A percentile compares a stretch with the other conserved stretches of the same genome.
phyloP scores from a whole-genome alignment of 495 filamentous ascomycete species.

The Podospora tetraspora region DNA sequence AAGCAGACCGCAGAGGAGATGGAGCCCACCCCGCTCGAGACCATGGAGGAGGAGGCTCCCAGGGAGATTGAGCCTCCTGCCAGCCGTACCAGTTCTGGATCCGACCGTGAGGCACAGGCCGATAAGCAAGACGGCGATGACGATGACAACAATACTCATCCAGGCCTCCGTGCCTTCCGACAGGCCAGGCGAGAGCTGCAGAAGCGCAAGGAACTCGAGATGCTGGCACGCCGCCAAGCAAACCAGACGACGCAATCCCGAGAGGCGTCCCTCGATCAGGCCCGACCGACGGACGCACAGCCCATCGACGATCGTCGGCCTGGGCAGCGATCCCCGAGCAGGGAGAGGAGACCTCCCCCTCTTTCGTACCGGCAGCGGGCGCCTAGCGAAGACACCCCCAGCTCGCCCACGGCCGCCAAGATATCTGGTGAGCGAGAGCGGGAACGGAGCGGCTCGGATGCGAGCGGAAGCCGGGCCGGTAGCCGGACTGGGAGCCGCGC shows the following conservation, averaged over 20 bases:
- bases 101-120: constrained; percentile 20
- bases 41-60: constrained; percentile 33
- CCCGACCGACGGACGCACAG: constrained; percentile 23
- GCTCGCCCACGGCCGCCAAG: constrained; percentile 25
- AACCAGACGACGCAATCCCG: constrained; percentile 19
- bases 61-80: constrained; percentile 44
- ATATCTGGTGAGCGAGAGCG: constrained; percentile 47
- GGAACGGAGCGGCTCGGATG: constrained; percentile 59
- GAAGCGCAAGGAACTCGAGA: constrained; percentile 45
- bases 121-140: constrained; percentile 27
- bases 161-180: constrained; percentile 44
- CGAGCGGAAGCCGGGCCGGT: constrained; percentile 42
- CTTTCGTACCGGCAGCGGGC: constrained; percentile 37
- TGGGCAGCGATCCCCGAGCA: constrained; percentile 38
- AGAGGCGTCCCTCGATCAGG: constrained; percentile 20
- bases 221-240: constrained; percentile 30
- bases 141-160: constrained; percentile 25
- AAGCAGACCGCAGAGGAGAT: constrained; percentile 31
- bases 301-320: constrained; percentile 27
- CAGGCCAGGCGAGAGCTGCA: constrained; percentile 51
- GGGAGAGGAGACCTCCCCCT: constrained; percentile 42
- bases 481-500: constrained; percentile 36
- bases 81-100: constrained; percentile 19
- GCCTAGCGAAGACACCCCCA: constrained; percentile 35
- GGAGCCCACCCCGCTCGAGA: constrained; percentile 23